A percentile compares a stretch with the other conserved stretches of the same genome.
Evolutionary conservation across 768 basidiomycete species (phyloP).

Genomic region (Tricholoma matsutake): DNA sequence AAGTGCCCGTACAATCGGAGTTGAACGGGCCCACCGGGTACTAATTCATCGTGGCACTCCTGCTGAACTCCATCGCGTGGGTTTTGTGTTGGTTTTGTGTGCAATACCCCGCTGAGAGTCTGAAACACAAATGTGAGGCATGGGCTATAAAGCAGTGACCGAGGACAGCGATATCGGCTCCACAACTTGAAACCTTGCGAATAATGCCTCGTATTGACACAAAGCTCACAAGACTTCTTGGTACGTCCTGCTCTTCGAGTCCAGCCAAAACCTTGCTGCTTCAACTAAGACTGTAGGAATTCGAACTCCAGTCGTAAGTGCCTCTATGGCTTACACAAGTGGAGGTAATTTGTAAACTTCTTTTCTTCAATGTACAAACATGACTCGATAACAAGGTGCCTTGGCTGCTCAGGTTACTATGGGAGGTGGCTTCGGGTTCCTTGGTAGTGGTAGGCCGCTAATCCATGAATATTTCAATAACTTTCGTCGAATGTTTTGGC

Average conservation of each 20-base stretch:
- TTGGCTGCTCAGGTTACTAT: constrained; percentile 59
- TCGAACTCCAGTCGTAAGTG: constrained; percentile 55
- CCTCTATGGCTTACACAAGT: constrained; percentile 71
- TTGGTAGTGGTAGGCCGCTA: constrained; percentile 50
- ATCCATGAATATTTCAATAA: constrained; percentile 3
- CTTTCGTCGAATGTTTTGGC: constrained; percentile 5
- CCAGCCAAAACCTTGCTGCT: too few species aligned
- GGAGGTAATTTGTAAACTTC: constrained; percentile 40
- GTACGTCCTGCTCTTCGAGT: not conserved
- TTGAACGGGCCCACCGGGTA: too few species aligned
- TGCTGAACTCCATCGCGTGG: too few species aligned
- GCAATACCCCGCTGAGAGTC: too few species aligned
- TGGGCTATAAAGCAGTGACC: too few species aligned
- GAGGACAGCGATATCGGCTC: too few species aligned
- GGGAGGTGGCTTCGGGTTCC: constrained; percentile 75
- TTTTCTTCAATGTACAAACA: not conserved
- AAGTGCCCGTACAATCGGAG: too few species aligned
- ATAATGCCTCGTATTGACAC: not conserved
- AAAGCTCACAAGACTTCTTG: not conserved
- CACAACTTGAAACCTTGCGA: not conserved
- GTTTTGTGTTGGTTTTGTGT: too few species aligned
- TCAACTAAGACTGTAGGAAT: not conserved
- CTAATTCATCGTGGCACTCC: too few species aligned
- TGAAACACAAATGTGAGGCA: too few species aligned
- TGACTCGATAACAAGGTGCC: constrained; percentile 27